Evolutionary conservation across 805 yeast species (phyloP), one percentile per base, ranked within the genome.

Genomic region (Limtongia smithiae): DNA sequence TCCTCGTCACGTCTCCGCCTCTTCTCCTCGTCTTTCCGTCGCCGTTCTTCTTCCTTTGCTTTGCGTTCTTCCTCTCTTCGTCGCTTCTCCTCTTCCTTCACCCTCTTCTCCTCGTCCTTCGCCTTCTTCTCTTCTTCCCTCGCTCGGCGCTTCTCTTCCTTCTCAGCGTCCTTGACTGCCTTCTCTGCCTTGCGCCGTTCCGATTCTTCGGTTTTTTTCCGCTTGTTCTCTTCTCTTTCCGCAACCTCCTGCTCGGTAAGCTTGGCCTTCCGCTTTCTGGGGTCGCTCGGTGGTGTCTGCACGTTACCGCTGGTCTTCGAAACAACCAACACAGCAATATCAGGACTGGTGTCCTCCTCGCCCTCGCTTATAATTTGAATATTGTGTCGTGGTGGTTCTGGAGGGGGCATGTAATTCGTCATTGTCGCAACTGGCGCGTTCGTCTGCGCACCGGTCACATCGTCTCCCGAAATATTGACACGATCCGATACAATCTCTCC

Each of bases 81-180:
- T 40, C 20, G 24, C 44, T 37, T 45, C 50, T 50, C 46, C 34
- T 35, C 43, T 17, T 53, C 51, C 31, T 55, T 58, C 44, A 32
- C 35, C 50, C 25, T 30, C 44, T 18, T 34, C 41, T 54, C 53
- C 25, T 44, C 59, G 34, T 59, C 60, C 41, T 58, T 49, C 17
- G 53, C 55, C 44, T 54, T 55, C 37, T 48, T 54, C 38, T 59
- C 63, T 15, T 41, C 60, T 38, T 64, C 66, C 44, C 57, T 60
- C 21, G 42, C 47, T 24, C 49, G 50, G 34, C 48, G 46, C 48
- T 51, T 58, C 32, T 57, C 63, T 36, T 51, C 60, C 14, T 59
- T 47, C 41, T 63, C 60, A 12, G 37, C 40, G 3, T 56, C 45
- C 14, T 36, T 18, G 33, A 36, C 48, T 5, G 31, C 48, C 32